Percentiles rank a stretch among this genome's conserved stretches.
Evolutionary conservation across 352 stramenopile genomes (phyloP).

Genomic region (Phytophthora quininea): DNA sequence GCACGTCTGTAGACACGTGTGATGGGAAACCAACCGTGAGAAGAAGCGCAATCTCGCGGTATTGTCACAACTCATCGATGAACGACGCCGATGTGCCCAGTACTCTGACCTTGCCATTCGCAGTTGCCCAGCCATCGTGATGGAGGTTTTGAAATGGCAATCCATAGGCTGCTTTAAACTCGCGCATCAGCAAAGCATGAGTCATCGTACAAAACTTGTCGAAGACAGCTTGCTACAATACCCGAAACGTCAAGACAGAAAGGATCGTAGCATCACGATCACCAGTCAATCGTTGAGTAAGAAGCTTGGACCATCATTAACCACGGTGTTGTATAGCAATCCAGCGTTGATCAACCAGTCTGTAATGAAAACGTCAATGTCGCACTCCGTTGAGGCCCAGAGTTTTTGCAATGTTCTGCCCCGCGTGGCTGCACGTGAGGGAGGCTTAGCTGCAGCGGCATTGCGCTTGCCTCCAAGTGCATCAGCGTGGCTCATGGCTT

Average conservation of each 20-base stretch:
- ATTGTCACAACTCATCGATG: background rate
- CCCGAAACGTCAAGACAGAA: background rate
- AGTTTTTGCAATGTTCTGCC: background rate
- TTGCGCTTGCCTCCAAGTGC: background rate
- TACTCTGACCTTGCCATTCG: background rate
- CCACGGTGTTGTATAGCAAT: background rate
- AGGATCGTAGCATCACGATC: background rate
- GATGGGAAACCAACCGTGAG: constrained; percentile 10
- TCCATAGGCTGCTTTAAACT: background rate
- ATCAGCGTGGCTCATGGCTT: background rate
- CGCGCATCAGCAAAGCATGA: background rate
- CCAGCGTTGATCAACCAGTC: background rate
- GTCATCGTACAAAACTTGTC: background rate
- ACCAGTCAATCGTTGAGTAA: background rate
- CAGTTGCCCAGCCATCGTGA: background rate
- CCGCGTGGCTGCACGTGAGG: background rate
- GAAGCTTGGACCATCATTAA: background rate
- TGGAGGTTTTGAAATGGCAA: background rate
- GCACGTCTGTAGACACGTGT: background rate
- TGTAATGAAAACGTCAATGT: background rate
- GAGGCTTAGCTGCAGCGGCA: background rate
- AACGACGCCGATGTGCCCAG: background rate
- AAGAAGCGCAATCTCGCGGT: constrained; percentile 8
- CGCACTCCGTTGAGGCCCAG: background rate
- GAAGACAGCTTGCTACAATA: background rate